Evolutionary conservation across 1,139 yeast genomes (phyloP).

Genomic region (Scheffersomyces parashehatae): DNA sequence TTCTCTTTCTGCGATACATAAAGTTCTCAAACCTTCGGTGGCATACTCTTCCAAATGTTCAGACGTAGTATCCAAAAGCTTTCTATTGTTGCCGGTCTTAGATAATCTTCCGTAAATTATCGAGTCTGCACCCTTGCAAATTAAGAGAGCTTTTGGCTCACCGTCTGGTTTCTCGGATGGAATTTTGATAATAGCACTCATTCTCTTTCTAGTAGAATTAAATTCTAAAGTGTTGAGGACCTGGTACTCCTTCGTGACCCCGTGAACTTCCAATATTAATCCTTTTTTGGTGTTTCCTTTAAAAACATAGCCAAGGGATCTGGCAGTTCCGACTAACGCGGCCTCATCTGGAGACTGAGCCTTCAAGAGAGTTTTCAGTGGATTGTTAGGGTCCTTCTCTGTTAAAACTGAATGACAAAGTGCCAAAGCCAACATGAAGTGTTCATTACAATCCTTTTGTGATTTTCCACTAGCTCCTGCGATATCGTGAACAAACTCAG

Average conservation of each 20-base stretch:
- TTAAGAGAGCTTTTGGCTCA: constrained; percentile 40
- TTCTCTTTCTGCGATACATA: constrained; percentile 49
- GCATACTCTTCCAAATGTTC: constrained; percentile 46
- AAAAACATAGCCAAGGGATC: constrained; percentile 55
- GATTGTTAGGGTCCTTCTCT: constrained; percentile 44
- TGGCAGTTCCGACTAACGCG: constrained; percentile 61
- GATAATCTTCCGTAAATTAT: constrained; percentile 45
- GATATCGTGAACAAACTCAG: constrained; percentile 43
- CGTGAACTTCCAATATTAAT: constrained; percentile 43
- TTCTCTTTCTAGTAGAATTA: constrained; percentile 60
- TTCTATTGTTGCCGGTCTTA: constrained; percentile 28
- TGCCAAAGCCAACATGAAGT: constrained; percentile 54
- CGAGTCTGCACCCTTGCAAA: constrained; percentile 54
- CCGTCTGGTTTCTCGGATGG: constrained; percentile 37
- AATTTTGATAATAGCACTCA: constrained; percentile 84
- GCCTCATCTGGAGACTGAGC: constrained; percentile 71
- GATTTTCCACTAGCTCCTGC: constrained; percentile 25
- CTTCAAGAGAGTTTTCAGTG: constrained; percentile 40
- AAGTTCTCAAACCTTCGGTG: constrained; percentile 49
- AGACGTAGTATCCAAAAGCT: constrained; percentile 37
- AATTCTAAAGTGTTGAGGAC: constrained; percentile 55
- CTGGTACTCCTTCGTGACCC: constrained; percentile 45
- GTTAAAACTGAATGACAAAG: constrained; percentile 62
- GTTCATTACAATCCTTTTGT: constrained; percentile 43
- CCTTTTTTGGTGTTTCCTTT: constrained; percentile 49